Base-by-base conservation (phyloP, 345 rosid genomes). In the Capsella bursapastoris region DNA sequence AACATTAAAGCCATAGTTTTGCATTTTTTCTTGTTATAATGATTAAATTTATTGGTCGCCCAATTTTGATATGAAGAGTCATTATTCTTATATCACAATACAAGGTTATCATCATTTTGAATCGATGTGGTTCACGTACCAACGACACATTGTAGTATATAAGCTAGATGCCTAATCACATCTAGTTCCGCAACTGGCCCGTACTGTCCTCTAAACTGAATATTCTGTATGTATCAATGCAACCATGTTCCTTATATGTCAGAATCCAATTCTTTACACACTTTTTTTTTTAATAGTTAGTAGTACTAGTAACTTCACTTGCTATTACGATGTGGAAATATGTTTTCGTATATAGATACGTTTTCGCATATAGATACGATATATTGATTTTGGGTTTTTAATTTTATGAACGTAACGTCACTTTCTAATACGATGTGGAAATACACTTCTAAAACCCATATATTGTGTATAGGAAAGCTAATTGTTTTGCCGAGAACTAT, bases 51-150 rank as follows among this genome's bases (percentile, higher is more conserved):
- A 40, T 0, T 51, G 35, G 35, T 53, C 35, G 35, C 35, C 34
- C 58, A 53, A 53, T 27, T 28, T 12, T 53, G 35, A 53, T 28
- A 8, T 53, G 15, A 28, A 53, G 58, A 28, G 58, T 9, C 58
- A 9, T 53, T 53, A 53, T 53, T 53, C 35, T 28, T 11, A 28
- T 53, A 52, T 52, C 50, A 47, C 16, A 34, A 43, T 32, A 52
- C 48, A 64, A 73, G 47, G 57, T 44, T 73, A 64, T 73, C 38
- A 55, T 64, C 64, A 64, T 64, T 64, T 73, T 22, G 9, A 72
- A 0, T 43, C 7, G 25, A 50, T 5, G 34, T 22, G 25, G 2
- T 22, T 22, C 25, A 22, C 25, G 25, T 72, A 63, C 37, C 37
- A 8, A 73, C 64, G 49, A 73, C 71, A 55, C 64, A 53, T 53